A percentile compares a stretch with the other conserved stretches of the same genome.
phyloP scores from a whole-genome alignment of 1,284 basidiomycete genomes.

The Sanghuangporus baumii region DNA sequence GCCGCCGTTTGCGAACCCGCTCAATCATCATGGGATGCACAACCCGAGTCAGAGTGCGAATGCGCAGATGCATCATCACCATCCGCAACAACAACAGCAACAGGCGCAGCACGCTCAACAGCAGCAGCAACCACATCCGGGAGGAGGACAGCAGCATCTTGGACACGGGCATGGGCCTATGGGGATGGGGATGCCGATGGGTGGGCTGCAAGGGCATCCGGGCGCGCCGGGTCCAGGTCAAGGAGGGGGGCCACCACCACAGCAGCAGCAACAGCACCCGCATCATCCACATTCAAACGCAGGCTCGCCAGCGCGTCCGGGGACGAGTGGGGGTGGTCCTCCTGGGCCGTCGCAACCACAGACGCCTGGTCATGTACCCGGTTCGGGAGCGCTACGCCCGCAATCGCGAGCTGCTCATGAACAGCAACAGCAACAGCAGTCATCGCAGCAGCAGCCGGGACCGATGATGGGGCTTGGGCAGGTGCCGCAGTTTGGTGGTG shows the following conservation, averaged over 20 bases:
- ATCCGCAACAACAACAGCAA: slow-evolving; percentile 1
- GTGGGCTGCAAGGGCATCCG: slow-evolving; percentile 1
- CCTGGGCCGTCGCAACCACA: slow-evolving; percentile 8
- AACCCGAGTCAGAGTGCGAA: not conserved
- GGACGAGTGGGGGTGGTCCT: not conserved
- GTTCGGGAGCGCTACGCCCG: not conserved
- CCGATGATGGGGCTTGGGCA: not conserved
- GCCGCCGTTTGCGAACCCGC: slow-evolving; percentile 3
- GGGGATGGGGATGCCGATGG: not conserved
- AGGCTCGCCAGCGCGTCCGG: slow-evolving; percentile 13
- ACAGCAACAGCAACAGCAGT: not conserved
- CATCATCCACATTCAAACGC: not conserved
- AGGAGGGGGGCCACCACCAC: no score
- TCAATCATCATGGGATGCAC: slow-evolving; percentile 1
- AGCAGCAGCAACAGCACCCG: not conserved
- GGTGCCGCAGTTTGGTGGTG: not conserved
- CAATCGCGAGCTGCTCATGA: slow-evolving; percentile 10
- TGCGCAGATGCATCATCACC: slow-evolving; percentile 10
- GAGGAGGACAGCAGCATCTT: not conserved
- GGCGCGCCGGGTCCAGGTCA: not conserved
- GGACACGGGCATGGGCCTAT: not conserved
- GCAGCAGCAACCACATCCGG: slow-evolving; percentile 10
- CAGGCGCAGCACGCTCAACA: not conserved
- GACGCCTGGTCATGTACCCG: slow-evolving; percentile 2
- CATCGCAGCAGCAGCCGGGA: not conserved